Evolutionary conservation across 2,329 filamentous ascomycete genomes (phyloP).

Genomic region (Sphaceloma murrayae): DNA sequence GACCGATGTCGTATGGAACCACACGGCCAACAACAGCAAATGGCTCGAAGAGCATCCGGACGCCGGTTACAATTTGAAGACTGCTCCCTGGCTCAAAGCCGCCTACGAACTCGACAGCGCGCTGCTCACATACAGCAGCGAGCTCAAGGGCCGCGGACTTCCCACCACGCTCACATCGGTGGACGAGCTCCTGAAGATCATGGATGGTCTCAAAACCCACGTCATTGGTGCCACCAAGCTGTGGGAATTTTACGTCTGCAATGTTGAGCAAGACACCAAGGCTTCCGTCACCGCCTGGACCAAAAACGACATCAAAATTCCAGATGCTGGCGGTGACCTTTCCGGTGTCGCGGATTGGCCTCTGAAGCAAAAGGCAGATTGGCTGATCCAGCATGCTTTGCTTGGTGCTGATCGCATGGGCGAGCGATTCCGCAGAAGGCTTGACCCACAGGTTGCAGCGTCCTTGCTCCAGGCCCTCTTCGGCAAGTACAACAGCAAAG

Average conservation of each 20-base stretch:
- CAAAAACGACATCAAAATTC: slow-evolving; percentile 47
- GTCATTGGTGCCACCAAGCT: slow-evolving; percentile 69
- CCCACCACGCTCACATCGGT: slow-evolving; percentile 61
- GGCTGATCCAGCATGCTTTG: slow-evolving; percentile 60
- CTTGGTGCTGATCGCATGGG: slow-evolving; percentile 64
- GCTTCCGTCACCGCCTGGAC: slow-evolving; percentile 64
- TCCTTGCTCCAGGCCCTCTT: slow-evolving; percentile 57
- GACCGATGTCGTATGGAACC: slow-evolving; percentile 96
- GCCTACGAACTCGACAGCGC: slow-evolving; percentile 68
- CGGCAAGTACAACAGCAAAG: slow-evolving; percentile 54
- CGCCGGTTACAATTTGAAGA: slow-evolving; percentile 86
- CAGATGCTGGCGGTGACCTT: slow-evolving; percentile 45
- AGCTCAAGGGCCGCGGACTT: slow-evolving; percentile 58
- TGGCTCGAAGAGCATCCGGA: slow-evolving; percentile 95
- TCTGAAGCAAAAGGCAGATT: slow-evolving; percentile 51
- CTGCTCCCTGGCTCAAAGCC: slow-evolving; percentile 62
- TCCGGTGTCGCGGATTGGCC: slow-evolving; percentile 46
- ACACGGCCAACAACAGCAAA: slow-evolving; percentile 89
- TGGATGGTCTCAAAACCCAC: slow-evolving; percentile 72
- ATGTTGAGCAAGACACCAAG: slow-evolving; percentile 63
- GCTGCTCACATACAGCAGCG: slow-evolving; percentile 54
- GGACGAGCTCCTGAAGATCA: slow-evolving; percentile 68
- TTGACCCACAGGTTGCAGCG: slow-evolving; percentile 62
- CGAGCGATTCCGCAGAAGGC: slow-evolving; percentile 62
- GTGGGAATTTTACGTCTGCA: slow-evolving; percentile 88